These are phyloP conservation scores for Curvularia sp. DNA, from an alignment of 2,329 filamentous ascomycete genomes.

Conservation along the genomic window DNA sequence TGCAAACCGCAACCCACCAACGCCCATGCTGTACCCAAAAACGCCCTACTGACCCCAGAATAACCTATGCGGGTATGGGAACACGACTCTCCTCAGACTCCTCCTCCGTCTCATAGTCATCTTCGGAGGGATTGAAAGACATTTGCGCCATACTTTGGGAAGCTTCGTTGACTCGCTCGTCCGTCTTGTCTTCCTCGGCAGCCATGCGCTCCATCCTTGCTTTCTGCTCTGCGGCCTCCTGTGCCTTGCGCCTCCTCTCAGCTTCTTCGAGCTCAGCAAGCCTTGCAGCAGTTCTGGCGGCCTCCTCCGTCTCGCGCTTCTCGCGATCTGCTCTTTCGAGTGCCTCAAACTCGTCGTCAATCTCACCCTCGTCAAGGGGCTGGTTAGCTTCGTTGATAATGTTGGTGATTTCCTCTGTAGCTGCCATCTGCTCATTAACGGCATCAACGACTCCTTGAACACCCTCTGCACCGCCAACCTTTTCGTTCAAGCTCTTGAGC, in stretches of 20 bases:
- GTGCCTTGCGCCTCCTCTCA: conserved; percentile 39
- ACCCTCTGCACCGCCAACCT: conserved; percentile 76
- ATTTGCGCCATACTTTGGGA: conserved; percentile 27
- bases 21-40: conserved; percentile 32
- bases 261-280: conserved; percentile 44
- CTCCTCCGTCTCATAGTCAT: conserved; percentile 30
- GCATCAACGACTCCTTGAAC: conserved; percentile 79
- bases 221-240: conserved; percentile 14
- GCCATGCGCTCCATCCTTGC: conserved; percentile 34
- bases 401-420: conserved; percentile 75
- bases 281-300: conserved; percentile 56
- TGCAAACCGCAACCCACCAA: conserved; percentile 8
- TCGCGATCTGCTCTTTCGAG: conserved; percentile 77
- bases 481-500: conserved; percentile 73
- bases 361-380: conserved; percentile 75
- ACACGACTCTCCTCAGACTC: conserved; percentile 16
- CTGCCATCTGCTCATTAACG: conserved; percentile 78
- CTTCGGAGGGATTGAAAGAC: conserved; percentile 26
- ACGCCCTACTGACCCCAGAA: neutral
- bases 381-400: conserved; percentile 70
- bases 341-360: conserved; percentile 85
- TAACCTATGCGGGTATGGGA: conserved; percentile 24
- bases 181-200: conserved; percentile 1
- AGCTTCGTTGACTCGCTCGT: conserved; percentile 26
- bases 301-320: conserved; percentile 72